A percentile compares a stretch with the other conserved stretches of the same genome.
Conservation (phyloP, 169 alveolate species). For the Plasmodium gallinaceum region DNA sequence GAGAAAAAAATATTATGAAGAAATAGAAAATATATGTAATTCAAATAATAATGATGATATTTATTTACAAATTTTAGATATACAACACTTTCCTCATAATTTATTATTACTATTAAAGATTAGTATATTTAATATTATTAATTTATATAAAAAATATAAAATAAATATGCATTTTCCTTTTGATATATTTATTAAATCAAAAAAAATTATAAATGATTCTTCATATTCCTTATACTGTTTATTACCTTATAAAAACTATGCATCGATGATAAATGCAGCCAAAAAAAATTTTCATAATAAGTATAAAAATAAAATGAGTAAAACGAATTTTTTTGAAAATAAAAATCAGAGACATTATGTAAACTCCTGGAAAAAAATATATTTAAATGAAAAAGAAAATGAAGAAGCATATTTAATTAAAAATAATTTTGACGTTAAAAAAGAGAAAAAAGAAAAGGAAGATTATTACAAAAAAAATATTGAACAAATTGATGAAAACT, state of each 20-base stretch:
- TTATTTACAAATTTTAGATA: neutral
- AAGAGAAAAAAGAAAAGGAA: neutral
- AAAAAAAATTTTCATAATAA: constrained; percentile 20
- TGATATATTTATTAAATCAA: constrained; percentile 11
- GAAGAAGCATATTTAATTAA: too few species aligned
- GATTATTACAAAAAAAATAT: neutral
- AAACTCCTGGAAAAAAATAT: too few species aligned
- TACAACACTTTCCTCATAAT: neutral
- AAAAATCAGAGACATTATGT: too few species aligned
- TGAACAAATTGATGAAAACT: neutral
- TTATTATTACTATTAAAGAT: constrained; percentile 21
- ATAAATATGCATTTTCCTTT: constrained; percentile 29
- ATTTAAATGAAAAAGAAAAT: too few species aligned
- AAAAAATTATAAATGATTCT: neutral
- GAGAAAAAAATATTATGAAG: neutral
- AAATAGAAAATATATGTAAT: neutral
- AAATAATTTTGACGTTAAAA: too few species aligned
- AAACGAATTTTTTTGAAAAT: neutral
- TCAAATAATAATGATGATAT: neutral
- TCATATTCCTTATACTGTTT: constrained; percentile 15
- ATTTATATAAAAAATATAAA: constrained; percentile 10
- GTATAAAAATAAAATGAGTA: constrained; percentile 14
- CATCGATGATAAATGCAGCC: constrained; percentile 7
- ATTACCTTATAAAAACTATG: constrained; percentile 29
- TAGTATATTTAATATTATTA: constrained; percentile 23